Evolutionary conservation across 2,329 filamentous ascomycete genomes (phyloP).

Genomic region (Amylocarpus encephaloides): DNA sequence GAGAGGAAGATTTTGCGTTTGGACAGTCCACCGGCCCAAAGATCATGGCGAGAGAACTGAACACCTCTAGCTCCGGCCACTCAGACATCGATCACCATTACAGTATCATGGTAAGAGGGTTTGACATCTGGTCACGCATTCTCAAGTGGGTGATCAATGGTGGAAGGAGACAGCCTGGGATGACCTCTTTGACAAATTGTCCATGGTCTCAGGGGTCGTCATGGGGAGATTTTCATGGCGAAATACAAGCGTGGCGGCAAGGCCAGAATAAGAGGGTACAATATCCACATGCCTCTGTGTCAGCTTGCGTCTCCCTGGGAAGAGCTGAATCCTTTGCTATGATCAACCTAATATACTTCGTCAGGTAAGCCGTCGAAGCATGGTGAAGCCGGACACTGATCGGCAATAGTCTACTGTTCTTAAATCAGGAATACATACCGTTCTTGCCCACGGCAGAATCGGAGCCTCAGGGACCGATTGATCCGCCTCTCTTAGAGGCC

Average conservation of each 20-base stretch:
- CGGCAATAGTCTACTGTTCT: constrained; percentile 34
- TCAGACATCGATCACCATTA: constrained; percentile 18
- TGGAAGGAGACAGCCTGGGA: constrained; percentile 36
- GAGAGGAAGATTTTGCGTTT: constrained; percentile 37
- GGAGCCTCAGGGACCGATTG: constrained; percentile 35
- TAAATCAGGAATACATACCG: constrained; percentile 40
- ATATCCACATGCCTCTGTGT: constrained; percentile 24
- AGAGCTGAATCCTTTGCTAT: constrained; percentile 39
- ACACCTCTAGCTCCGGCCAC: constrained; percentile 1
- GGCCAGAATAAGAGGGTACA: constrained; percentile 29
- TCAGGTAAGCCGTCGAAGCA: constrained; percentile 31
- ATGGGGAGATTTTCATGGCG: constrained; percentile 31
- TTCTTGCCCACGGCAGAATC: constrained; percentile 36
- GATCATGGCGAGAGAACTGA: neutral
- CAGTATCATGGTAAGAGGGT: constrained; percentile 34
- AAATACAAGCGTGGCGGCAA: too few species aligned
- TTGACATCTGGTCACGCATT: constrained; percentile 39
- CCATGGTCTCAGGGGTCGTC: constrained; percentile 35
- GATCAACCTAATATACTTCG: constrained; percentile 39
- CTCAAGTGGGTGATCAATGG: constrained; percentile 35
- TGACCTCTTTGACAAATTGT: constrained; percentile 35
- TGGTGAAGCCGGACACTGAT: too few species aligned
- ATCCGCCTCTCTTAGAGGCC: constrained; percentile 35
- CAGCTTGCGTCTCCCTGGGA: constrained; percentile 35
- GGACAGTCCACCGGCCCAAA: neutral